A percentile compares a stretch with the other conserved stretches of the same genome.
These are phyloP conservation scores for Spiraea crenata DNA, from an alignment of 331 rosid species.

Conservation along the genomic window DNA sequence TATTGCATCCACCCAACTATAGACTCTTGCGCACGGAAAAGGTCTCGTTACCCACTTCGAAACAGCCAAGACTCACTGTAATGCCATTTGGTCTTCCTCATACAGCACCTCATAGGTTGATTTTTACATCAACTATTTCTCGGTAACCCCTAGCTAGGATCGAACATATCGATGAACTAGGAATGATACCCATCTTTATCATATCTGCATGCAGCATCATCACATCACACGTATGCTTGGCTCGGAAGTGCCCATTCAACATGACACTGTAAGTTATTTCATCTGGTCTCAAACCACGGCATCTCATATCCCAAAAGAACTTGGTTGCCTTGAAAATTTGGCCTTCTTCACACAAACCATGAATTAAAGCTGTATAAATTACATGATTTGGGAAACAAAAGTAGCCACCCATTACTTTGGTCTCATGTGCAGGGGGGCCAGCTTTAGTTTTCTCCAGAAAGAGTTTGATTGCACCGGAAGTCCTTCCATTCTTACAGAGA, in stretches of 20 bases:
- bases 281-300: slow-evolving; percentile 49
- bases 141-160: slow-evolving; percentile 47
- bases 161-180: slow-evolving; percentile 22
- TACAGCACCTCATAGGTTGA: slow-evolving; percentile 34
- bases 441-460: slow-evolving; percentile 47
- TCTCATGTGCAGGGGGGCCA: slow-evolving; percentile 16
- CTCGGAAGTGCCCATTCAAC: slow-evolving; percentile 47
- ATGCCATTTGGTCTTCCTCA: slow-evolving; percentile 33
- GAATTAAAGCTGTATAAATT: slow-evolving; percentile 54
- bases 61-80: neutral
- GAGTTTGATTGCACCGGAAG: slow-evolving; percentile 46
- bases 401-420: neutral
- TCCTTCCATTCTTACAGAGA: slow-evolving; percentile 53
- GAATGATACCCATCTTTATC: slow-evolving; percentile 60
- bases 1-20: neutral
- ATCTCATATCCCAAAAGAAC: slow-evolving; percentile 68
- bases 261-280: slow-evolving; percentile 37
- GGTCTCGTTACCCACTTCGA: neutral
- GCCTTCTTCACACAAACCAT: slow-evolving; percentile 62
- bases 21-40: neutral
- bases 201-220: slow-evolving; percentile 71
- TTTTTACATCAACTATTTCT: slow-evolving; percentile 32
- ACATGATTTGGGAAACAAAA: slow-evolving; percentile 47
- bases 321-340: slow-evolving; percentile 56
- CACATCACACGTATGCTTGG: slow-evolving; percentile 40